Conservation (phyloP, 306 rosid species). For the Quercus agrifolia region DNA sequence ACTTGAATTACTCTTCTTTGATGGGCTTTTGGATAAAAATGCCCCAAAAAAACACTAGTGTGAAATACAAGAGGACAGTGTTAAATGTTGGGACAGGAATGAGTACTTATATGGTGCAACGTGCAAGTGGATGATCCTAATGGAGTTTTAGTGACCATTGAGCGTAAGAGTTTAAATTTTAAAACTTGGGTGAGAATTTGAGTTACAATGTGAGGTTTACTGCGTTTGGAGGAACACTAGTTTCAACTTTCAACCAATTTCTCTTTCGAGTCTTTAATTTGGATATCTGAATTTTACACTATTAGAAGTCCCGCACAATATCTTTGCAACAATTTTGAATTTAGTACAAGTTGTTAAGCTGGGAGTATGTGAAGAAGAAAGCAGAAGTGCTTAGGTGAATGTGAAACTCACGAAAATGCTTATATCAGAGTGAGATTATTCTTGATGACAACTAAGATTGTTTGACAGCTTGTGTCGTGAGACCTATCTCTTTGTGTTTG, state of each 20-base stretch:
- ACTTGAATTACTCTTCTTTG: constrained; percentile 72
- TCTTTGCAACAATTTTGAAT: constrained; percentile 37
- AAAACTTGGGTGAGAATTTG: constrained; percentile 38
- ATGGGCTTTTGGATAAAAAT: constrained; percentile 32
- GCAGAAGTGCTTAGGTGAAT: background rate
- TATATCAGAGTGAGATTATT: background rate
- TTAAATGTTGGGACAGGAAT: constrained; percentile 51
- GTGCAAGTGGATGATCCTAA: constrained; percentile 34
- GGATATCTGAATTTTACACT: constrained; percentile 38
- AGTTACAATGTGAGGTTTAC: constrained; percentile 52
- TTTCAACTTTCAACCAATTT: constrained; percentile 5
- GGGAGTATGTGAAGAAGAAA: background rate
- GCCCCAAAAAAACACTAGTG: constrained; percentile 9
- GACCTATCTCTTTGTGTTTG: background rate
- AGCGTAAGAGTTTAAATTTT: constrained; percentile 43
- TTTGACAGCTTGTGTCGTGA: background rate
- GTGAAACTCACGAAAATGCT: background rate
- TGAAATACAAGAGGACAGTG: constrained; percentile 48
- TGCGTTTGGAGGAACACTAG: constrained; percentile 19
- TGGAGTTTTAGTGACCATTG: constrained; percentile 40
- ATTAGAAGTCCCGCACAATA: constrained; percentile 65
- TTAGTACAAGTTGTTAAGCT: background rate
- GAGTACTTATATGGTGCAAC: constrained; percentile 44
- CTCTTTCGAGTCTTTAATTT: constrained; percentile 52
- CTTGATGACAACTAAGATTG: background rate